Conservation (phyloP, 78 protist genomes). For the Abeoforma whisleri region DNA sequence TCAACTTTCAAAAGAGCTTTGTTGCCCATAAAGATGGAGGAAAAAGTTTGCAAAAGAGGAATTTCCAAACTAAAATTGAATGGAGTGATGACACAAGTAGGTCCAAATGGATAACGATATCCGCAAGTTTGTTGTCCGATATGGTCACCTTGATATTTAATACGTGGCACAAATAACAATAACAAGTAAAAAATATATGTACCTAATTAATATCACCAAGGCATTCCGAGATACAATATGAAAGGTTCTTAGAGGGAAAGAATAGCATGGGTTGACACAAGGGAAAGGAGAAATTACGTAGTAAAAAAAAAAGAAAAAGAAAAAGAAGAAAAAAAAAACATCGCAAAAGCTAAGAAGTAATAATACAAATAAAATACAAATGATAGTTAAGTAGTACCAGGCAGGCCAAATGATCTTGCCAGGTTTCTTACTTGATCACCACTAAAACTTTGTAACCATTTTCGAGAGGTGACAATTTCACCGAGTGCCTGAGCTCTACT, state of each 20-base stretch:
- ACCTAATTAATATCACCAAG: too few relatives aligned
- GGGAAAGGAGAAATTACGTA: too few relatives aligned
- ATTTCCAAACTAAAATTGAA: constrained; percentile 39
- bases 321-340: too few relatives aligned
- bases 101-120: constrained; percentile 39
- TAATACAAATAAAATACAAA: too few relatives aligned
- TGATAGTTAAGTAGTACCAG: not conserved
- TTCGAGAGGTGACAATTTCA: constrained; percentile 19
- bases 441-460: constrained; percentile 15
- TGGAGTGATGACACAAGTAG: constrained; percentile 8
- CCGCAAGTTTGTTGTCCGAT: constrained; percentile 19
- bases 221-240: too few relatives aligned
- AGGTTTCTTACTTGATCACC: constrained; percentile 35
- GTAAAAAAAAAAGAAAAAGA: too few relatives aligned
- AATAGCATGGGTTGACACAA: too few relatives aligned
- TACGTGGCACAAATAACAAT: not conserved
- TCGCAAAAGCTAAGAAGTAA: too few relatives aligned
- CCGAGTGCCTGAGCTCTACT: constrained; percentile 33
- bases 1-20: constrained; percentile 35
- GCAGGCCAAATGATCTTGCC: constrained; percentile 19
- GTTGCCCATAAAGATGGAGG: constrained; percentile 37
- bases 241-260: too few relatives aligned
- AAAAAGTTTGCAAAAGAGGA: constrained; percentile 27
- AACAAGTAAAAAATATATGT: not conserved
- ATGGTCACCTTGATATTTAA: constrained; percentile 5